Evolutionary conservation across 179 eudicot species (phyloP), one percentile per base, ranked within the genome.

Genomic region (Patellifolia procumbens): DNA sequence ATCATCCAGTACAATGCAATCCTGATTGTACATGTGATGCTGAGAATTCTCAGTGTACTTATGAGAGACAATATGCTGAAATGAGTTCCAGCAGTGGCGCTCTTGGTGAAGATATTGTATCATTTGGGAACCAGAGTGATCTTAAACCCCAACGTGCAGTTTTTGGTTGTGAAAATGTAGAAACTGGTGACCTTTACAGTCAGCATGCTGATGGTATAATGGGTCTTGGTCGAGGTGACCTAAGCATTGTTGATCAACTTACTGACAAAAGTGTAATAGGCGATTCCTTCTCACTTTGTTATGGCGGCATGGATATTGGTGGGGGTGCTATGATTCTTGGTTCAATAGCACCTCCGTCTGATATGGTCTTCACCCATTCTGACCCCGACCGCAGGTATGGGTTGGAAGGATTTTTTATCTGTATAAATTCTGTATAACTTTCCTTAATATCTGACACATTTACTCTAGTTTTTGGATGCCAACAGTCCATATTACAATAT

Each of bases 311-410:
- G 96, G 92, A 87, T 82, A 80, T 89, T 79, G 95, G 96, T 78
- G 99, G 98, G 76, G 99, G 99, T 78, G 92, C 98, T 61, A 95
- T 95, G 99, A 91, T 95, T 84, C 98, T 95, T 78, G 99, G 99
- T 73, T 88, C 88, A 77, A 80, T 93, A 69, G 79, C 91, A 43
- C 76, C 88, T 58, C 99, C 99, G 58, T 60, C 84, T 35, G 89
- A 82, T 74, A 93, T 91, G 98, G 91, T 88, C 70, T 95, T 87
- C 80, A 81, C 86, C 76, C 83, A 81, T 72, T 95, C 99, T 55
- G 91, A 95, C 79, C 91, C 99, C 68, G 87, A 62, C 17, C 97
- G 99, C 76, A 95, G 97, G 99, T 95, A 87, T 67, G 90, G 78
- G 74, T 83, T 65, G 70, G 80, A 70, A 77, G 61, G 75, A 77